Conservation (phyloP, 1,139 yeast genomes). For the Candida gigantensis region DNA sequence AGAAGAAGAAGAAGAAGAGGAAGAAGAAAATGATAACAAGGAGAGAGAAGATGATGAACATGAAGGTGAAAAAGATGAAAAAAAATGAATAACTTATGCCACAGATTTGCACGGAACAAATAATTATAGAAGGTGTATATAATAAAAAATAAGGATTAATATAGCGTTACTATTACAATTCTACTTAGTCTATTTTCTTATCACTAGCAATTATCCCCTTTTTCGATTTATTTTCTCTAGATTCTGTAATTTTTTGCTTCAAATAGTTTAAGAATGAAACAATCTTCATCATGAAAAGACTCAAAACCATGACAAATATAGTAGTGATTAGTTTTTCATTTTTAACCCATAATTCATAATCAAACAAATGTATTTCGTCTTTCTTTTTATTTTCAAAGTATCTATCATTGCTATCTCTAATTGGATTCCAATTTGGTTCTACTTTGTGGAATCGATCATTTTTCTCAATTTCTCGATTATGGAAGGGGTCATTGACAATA, state of each 20-base stretch:
- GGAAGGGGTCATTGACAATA: conserved; percentile 45
- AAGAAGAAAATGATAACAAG: conserved; percentile 6
- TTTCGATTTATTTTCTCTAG: conserved; percentile 3
- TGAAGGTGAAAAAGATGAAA: neutral
- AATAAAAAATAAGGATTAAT: neutral
- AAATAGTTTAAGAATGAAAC: conserved; percentile 7
- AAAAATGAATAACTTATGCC: neutral
- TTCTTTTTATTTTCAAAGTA: conserved; percentile 33
- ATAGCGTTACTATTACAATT: neutral
- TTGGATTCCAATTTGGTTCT: conserved; percentile 34
- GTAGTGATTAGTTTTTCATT: conserved; percentile 43
- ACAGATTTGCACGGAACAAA: neutral
- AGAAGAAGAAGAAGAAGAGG: conserved; percentile 20
- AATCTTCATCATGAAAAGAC: conserved; percentile 17
- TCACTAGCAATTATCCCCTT: conserved; percentile 7
- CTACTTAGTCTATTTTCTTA: conserved; percentile 7
- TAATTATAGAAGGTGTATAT: conserved; percentile 4
- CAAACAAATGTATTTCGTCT: conserved; percentile 41
- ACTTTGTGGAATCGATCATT: conserved; percentile 44
- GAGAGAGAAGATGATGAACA: conserved; percentile 6
- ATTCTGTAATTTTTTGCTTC: conserved; percentile 10
- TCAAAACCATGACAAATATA: conserved; percentile 28
- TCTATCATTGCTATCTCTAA: conserved; percentile 34
- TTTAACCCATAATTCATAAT: conserved; percentile 40
- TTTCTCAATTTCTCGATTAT: conserved; percentile 55